These are phyloP conservation scores for Bipolaris victoriae DNA, from an alignment of 2,329 filamentous ascomycete species.

Conservation along the genomic window DNA sequence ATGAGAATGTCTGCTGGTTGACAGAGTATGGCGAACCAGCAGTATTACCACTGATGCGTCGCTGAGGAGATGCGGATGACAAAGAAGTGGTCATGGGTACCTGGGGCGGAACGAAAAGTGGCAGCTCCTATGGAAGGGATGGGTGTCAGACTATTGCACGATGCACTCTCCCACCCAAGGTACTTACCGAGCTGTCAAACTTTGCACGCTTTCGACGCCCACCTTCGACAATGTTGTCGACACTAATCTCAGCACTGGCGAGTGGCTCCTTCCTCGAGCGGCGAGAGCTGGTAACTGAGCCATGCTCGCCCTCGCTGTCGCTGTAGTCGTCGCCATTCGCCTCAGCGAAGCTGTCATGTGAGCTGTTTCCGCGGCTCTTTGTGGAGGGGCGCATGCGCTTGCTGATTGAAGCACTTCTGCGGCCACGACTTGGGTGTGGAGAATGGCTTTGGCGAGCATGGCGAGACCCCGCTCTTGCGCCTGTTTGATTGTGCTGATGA, in stretches of 20 bases:
- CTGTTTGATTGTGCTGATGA: constrained; percentile 65
- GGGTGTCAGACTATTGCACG: constrained; percentile 31
- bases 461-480: constrained; percentile 72
- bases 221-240: constrained; percentile 97
- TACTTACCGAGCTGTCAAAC: constrained; percentile 93
- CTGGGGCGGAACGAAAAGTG: constrained; percentile 82
- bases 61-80: constrained; percentile 92
- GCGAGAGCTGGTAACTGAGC: constrained; percentile 72
- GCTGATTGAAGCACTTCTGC: constrained; percentile 79
- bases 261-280: constrained; percentile 82
- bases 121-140: constrained; percentile 74
- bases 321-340: constrained; percentile 72
- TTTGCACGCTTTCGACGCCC: constrained; percentile 94
- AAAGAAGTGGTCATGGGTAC: constrained; percentile 92
- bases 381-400: constrained; percentile 69
- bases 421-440: constrained; percentile 69
- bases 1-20: constrained; percentile 79
- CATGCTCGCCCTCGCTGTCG: constrained; percentile 82
- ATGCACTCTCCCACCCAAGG: constrained; percentile 12
- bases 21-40: constrained; percentile 75
- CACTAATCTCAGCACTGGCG: constrained; percentile 94
- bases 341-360: constrained; percentile 66
- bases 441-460: constrained; percentile 78
- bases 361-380: constrained; percentile 71
- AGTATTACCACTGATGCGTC: constrained; percentile 76